phyloP scores from a whole-genome alignment of 805 yeast genomes.

The Candida schatavii region DNA sequence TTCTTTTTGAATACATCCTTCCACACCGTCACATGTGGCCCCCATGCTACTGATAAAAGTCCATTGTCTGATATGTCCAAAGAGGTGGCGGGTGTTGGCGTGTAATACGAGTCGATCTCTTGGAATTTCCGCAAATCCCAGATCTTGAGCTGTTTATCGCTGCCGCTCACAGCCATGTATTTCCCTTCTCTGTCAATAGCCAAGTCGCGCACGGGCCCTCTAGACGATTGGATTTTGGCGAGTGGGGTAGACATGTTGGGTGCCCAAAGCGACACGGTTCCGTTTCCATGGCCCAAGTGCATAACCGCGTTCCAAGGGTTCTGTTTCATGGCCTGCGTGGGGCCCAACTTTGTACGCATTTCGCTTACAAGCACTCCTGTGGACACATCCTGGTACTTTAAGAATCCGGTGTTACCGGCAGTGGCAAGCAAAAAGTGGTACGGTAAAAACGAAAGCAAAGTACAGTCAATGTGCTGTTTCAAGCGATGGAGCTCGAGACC shows the following conservation, averaged over 20 bases:
- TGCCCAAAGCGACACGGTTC: conserved; percentile 90
- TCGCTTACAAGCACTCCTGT: conserved; percentile 88
- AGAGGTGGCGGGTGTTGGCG: conserved; percentile 83
- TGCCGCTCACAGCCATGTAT: conserved; percentile 91
- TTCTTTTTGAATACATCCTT: conserved; percentile 71
- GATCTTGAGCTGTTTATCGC: conserved; percentile 78
- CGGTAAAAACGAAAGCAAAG: conserved; percentile 82
- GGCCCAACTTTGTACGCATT: conserved; percentile 82
- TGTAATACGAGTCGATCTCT: conserved; percentile 65
- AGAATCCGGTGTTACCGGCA: conserved; percentile 84
- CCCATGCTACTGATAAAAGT: conserved; percentile 86
- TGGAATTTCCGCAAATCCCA: conserved; percentile 91
- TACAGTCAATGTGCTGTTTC: conserved; percentile 85
- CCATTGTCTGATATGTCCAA: conserved; percentile 86
- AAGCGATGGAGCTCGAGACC: conserved; percentile 92
- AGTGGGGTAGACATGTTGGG: conserved; percentile 85
- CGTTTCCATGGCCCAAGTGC: conserved; percentile 91
- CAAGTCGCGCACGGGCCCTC: conserved; percentile 84
- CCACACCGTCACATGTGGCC: conserved; percentile 94
- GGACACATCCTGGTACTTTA: conserved; percentile 92
- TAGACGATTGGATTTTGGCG: conserved; percentile 73
- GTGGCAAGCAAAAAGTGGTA: conserved; percentile 86
- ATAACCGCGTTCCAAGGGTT: conserved; percentile 96
- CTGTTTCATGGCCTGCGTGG: conserved; percentile 82
- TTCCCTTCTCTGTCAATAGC: conserved; percentile 89